phyloP scores from a whole-genome alignment of 345 rosid species.

The Firmiana major region DNA sequence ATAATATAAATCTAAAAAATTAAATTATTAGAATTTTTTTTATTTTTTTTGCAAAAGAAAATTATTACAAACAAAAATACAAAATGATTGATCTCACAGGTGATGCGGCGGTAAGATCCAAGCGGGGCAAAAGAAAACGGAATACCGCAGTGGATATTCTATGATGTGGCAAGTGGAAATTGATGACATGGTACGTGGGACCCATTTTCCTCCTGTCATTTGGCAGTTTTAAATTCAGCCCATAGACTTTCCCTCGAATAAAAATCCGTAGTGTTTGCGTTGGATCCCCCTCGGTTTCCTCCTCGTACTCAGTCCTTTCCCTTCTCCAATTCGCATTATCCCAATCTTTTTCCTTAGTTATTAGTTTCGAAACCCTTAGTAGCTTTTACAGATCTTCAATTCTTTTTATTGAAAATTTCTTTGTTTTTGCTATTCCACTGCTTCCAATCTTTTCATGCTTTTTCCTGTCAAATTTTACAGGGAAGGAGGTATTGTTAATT shows the following conservation, averaged over 20 bases:
- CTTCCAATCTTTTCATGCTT: not conserved
- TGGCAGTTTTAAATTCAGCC: not conserved
- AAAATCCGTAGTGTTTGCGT: not conserved
- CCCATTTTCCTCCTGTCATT: not conserved
- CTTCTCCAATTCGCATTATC: not conserved
- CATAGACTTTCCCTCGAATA: not conserved
- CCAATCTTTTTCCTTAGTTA: not conserved
- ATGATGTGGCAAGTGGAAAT: not conserved
- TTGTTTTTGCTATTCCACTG: not conserved
- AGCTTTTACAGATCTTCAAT: not conserved
- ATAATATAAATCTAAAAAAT: too few relatives aligned
- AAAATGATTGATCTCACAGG: too few relatives aligned
- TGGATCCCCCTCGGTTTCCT: conserved; percentile 7
- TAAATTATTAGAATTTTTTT: too few relatives aligned
- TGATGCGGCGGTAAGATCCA: too few relatives aligned
- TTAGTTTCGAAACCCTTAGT: not conserved
- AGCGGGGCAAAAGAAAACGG: too few relatives aligned
- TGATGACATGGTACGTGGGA: not conserved
- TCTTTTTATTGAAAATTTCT: not conserved
- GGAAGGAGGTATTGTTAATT: not conserved
- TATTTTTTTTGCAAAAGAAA: too few relatives aligned
- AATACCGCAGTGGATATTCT: too few relatives aligned
- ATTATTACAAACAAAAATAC: too few relatives aligned
- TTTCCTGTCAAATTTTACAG: not conserved
- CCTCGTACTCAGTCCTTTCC: too few relatives aligned